These are phyloP conservation scores for Scenedesmus sp. DNA, from an alignment of 163 green algal genomes.

Conservation along the genomic window DNA sequence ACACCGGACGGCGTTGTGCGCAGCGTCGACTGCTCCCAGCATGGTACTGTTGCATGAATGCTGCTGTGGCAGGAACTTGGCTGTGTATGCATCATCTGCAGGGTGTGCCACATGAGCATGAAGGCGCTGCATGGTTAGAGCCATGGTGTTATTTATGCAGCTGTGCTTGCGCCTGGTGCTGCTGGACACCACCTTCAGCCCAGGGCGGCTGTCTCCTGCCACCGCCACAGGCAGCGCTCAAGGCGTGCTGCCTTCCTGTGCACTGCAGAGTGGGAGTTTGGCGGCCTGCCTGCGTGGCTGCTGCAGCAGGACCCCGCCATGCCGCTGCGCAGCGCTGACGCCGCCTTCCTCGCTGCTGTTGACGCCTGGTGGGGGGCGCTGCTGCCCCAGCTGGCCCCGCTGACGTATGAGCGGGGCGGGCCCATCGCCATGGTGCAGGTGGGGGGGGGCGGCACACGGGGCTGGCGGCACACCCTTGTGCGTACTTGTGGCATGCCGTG, in stretches of 20 bases:
- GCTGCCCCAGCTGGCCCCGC: neutral
- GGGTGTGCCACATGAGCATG: too few species aligned
- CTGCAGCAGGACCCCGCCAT: conserved; percentile 18
- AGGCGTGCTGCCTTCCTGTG: neutral
- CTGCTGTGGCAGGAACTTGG: too few species aligned
- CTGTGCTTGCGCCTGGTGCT: neutral
- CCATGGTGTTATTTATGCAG: neutral
- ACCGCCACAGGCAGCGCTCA: neutral
- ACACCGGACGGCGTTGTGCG: too few species aligned
- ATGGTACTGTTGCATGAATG: neutral
- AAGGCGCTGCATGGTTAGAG: too few species aligned
- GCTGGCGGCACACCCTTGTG: too few species aligned
- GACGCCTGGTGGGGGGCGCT: conserved; percentile 28
- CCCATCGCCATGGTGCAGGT: conserved; percentile 78
- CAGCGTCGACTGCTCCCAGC: neutral
- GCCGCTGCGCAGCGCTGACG: conserved; percentile 29
- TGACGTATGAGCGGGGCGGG: conserved; percentile 60
- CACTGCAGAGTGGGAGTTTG: conserved; percentile 76
- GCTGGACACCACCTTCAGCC: neutral
- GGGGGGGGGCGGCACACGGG: neutral
- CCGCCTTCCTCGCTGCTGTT: neutral
- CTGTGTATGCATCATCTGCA: too few species aligned
- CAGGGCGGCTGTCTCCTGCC: neutral
- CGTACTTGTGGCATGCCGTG: too few species aligned
- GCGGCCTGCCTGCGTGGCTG: conserved; percentile 79